Evolutionary conservation across 2,329 filamentous ascomycete genomes (phyloP), one percentile per base, ranked within the genome.

Genomic region (Septoria petroselini): DNA sequence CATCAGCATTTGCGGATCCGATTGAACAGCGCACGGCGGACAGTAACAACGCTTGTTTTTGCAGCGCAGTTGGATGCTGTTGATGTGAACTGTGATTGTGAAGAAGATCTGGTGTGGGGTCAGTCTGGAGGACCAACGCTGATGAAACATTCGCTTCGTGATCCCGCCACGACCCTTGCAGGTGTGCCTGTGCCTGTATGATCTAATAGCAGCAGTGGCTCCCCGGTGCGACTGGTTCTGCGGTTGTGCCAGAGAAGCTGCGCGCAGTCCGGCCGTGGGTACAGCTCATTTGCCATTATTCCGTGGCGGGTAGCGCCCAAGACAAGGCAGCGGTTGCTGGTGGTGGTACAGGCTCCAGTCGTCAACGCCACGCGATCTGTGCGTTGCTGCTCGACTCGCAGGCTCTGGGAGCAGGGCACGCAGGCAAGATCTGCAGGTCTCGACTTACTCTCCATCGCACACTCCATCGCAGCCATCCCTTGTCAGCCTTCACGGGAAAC

Each of bases 281-380:
- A 34, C 19, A 40, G 17, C 40, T 43, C 21, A 31, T 45, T 27
- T 40, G 21, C n/a, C n/a, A 33, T 23, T 18, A 34, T 33, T 18
- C 29, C 14, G 25, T 41, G 30, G 48, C 41, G 9, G 9, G 40
- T 39, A 39, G 47, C 49, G 43, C 43, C 44, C 9, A 48, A 39
- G 42, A 42, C 43, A 42, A 31, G 48, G 35, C 40, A 25, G 34
- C 45, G 50, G 40, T 40, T 27, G 40, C 23, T 38, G 34, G 25
- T 29, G 33, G 45, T 41, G 19, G 45, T 39, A 51, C 48, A 44
- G 48, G 11, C 41, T 27, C 30, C 25, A 48, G 39, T 43, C 37
- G 44, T 52, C 52, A 48, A 40, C 52, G 52, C 52, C 52, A 54
- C 48, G 52, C 52, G 43, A 54, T 55, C 52, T 52, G 41, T 52